Evolutionary conservation across 1,139 yeast species (phyloP), one percentile per base, ranked within the genome.

Genomic region (Hanseniaspora gamundiae): DNA sequence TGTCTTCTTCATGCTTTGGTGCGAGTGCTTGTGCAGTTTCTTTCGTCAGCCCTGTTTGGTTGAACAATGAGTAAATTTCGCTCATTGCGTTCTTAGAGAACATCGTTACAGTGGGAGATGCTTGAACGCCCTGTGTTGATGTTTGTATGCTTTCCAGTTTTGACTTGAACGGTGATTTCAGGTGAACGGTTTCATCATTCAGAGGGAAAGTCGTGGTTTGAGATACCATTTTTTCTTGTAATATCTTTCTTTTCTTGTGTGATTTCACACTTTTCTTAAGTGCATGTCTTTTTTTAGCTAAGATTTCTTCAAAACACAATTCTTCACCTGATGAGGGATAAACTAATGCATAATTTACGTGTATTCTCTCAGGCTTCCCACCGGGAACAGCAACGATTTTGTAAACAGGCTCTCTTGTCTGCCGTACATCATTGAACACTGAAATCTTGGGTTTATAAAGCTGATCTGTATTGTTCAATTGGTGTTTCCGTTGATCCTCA

Each of bases 31-130:
- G 52, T 5, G 48, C 49, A 3, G 45, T 43, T 10, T 45, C 51
- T 16, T 50, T 51, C 19, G 42, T 35, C 19, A 43, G 41, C 14
- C 44, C 52, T n/a, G 48, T 51, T 51, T 74, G 78, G 54, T 81
- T 85, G 57, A 85, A 84, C 83, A 87, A 82, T 20, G 73, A 73
- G 48, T 75, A 68, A 0, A 87, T 80, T 52, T 86, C 95, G 44
- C 77, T 76, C 45, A 78, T 73, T 1, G 95, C 94, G 53, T 79
- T 76, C 48, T 76, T 77, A 0, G 95, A 80, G 57, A 73, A 80
- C 58, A 80, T 64, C 0, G 95, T 86, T 53, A 83, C 72, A 0
- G 95, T 86, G 1, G 95, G 95, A 0, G 86, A 78, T 11, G 66
- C 63, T 4, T 74, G 70, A 20, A 62, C 4, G 2, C 10, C 16